Conservation (phyloP, 306 rosid species). For the Cucumis cinereus region DNA sequence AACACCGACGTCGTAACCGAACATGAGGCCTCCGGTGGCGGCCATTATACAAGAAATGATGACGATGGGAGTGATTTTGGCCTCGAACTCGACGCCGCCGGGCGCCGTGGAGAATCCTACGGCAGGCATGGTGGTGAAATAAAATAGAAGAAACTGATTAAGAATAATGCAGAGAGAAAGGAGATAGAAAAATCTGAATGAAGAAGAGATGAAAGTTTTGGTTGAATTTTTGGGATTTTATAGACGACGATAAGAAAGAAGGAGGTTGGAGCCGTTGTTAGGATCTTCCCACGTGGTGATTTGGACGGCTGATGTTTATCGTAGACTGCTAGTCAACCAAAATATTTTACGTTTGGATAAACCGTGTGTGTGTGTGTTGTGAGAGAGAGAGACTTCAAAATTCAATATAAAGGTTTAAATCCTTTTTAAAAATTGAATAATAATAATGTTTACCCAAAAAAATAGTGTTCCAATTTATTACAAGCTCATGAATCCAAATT, state of each 20-base stretch:
- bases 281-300: conserved; percentile 25
- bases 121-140: conserved; percentile 6
- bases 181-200: not conserved
- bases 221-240: not conserved
- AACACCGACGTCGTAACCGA: conserved; percentile 77
- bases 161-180: not conserved
- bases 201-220: not conserved
- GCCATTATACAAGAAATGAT: conserved; percentile 77
- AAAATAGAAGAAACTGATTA: not conserved
- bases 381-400: conserved; percentile 2
- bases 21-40: conserved; percentile 91
- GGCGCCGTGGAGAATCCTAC: conserved; percentile 18
- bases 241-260: not conserved
- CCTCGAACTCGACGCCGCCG: conserved; percentile 36
- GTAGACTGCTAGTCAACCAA: conserved; percentile 4
- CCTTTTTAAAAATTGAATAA: not conserved
- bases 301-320: not conserved
- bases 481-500: no score
- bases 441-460: not conserved
- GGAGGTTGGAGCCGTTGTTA: conserved; percentile 10
- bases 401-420: not conserved
- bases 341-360: not conserved
- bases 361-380: not conserved
- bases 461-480: not conserved
- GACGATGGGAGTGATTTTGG: conserved; percentile 76